These are phyloP conservation scores for Zygotorulaspora danielsina DNA, from an alignment of 805 yeast species.

Conservation along the genomic window DNA sequence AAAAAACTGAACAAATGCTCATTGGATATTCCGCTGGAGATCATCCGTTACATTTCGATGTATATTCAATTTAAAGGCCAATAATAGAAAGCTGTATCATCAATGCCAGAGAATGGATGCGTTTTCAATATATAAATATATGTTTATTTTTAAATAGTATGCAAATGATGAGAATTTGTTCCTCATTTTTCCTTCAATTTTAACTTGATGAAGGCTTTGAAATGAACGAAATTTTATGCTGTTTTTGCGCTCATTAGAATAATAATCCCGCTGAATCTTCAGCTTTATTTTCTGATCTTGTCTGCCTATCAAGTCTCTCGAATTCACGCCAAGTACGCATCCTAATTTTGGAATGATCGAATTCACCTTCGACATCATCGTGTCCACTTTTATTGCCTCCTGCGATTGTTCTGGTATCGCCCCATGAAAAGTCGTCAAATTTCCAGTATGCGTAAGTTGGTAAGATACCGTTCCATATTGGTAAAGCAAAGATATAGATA, in stretches of 20 bases:
- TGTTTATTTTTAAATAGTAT: conserved; percentile 1
- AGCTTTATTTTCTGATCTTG: conserved; percentile 3
- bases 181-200: not conserved
- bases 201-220: no score
- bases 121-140: conserved; percentile 1
- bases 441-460: conserved; percentile 91
- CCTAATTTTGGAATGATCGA: conserved; percentile 83
- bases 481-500: conserved; percentile 73
- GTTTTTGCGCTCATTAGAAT: not conserved
- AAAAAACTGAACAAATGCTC: conserved; percentile 53
- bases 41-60: conserved; percentile 5
- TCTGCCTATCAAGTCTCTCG: conserved; percentile 13
- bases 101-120: no score
- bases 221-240: not conserved
- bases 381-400: conserved; percentile 50
- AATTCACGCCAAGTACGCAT: conserved; percentile 91
- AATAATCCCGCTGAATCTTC: not conserved
- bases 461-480: conserved; percentile 89
- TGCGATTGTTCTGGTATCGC: conserved; percentile 80
- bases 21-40: conserved; percentile 3
- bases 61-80: conserved; percentile 6
- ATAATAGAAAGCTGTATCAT: no score
- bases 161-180: not conserved
- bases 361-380: conserved; percentile 63
- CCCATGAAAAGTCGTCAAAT: conserved; percentile 95